phyloP scores from a whole-genome alignment of 306 rosid genomes.

The Argentina anserina region DNA sequence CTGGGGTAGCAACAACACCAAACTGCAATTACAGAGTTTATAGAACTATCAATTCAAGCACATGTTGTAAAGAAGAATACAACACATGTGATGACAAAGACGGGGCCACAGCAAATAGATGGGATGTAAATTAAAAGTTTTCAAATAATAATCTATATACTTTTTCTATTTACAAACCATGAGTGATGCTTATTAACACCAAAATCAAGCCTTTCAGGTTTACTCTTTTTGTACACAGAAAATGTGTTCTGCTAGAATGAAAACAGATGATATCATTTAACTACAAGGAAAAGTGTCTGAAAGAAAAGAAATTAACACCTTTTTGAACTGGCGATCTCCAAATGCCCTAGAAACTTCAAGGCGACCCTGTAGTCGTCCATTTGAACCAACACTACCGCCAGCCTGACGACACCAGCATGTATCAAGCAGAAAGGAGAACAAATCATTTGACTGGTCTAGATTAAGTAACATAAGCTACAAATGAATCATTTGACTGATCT shows the following conservation, averaged over 20 bases:
- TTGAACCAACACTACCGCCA: conserved; percentile 78
- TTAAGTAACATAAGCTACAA: neutral
- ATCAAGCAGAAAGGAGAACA: conserved; percentile 8
- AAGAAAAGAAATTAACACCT: conserved; percentile 38
- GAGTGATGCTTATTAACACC: neutral
- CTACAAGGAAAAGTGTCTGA: neutral
- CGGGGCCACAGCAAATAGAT: neutral
- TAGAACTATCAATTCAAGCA: conserved; percentile 13
- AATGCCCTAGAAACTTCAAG: conserved; percentile 88
- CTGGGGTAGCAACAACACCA: conserved; percentile 79
- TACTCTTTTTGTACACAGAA: neutral
- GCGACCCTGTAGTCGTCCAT: conserved; percentile 84
- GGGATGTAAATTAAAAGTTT: neutral
- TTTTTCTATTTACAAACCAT: neutral
- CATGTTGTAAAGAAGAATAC: neutral
- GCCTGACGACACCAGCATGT: conserved; percentile 47
- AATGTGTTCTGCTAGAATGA: neutral
- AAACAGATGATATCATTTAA: neutral
- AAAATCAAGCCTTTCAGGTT: neutral
- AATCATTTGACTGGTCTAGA: neutral
- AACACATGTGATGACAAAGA: neutral
- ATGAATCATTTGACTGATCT: neutral
- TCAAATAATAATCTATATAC: neutral
- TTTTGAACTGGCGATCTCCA: conserved; percentile 90
- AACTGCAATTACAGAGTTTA: conserved; percentile 49